Percentiles rank a stretch among this genome's conserved stretches.
Conservation (phyloP, 805 yeast genomes). For the Grigorovia humatica region DNA sequence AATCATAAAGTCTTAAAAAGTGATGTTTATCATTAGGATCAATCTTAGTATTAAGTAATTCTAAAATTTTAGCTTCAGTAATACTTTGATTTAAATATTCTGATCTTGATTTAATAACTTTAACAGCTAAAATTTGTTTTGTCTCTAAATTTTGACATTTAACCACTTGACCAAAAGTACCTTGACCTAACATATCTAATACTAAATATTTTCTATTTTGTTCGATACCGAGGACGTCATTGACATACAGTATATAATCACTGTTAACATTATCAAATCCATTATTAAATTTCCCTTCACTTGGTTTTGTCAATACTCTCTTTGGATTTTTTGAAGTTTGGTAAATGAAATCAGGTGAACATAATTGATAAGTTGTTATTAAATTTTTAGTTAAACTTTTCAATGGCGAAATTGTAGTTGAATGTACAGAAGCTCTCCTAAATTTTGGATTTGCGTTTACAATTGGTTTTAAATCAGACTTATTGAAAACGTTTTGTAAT, state of each 20-base stretch:
- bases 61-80: conserved; percentile 80
- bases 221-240: conserved; percentile 74
- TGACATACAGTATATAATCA: conserved; percentile 88
- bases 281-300: conserved; percentile 67
- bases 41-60: conserved; percentile 60
- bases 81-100: conserved; percentile 86
- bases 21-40: conserved; percentile 66
- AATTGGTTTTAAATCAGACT: conserved; percentile 50
- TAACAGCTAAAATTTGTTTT: conserved; percentile 86
- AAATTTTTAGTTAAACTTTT: conserved; percentile 68
- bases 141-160: conserved; percentile 67
- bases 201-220: conserved; percentile 75
- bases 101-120: conserved; percentile 85
- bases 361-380: conserved; percentile 70
- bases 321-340: conserved; percentile 80
- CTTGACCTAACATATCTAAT: conserved; percentile 85
- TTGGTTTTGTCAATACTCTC: conserved; percentile 85
- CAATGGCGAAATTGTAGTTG: conserved; percentile 65
- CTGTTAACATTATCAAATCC: conserved; percentile 83
- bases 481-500: conserved; percentile 33
- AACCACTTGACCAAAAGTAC: conserved; percentile 97
- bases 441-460: conserved; percentile 55
- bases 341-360: conserved; percentile 78
- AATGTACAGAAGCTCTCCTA: conserved; percentile 56
- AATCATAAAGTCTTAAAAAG: conserved; percentile 70